Evolutionary conservation across 345 rosid species (phyloP).

Genomic region (Eucalyptus regnans): DNA sequence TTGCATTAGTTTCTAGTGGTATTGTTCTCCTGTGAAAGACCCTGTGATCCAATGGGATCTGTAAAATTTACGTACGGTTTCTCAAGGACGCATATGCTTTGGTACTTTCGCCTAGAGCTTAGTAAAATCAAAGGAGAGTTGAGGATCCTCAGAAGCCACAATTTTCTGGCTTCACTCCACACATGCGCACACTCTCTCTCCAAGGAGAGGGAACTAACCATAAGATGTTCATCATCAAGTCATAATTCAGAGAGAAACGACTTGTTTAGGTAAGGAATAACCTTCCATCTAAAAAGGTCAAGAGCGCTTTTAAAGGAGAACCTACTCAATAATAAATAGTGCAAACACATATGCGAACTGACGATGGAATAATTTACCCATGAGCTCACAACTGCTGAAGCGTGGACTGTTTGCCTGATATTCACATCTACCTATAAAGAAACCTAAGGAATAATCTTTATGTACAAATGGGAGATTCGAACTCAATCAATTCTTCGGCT

Average conservation of each 20-base stretch:
- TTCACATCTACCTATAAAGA: background rate
- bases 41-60: background rate
- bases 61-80: background rate
- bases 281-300: background rate
- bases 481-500: slow-evolving; percentile 26
- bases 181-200: background rate
- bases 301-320: background rate
- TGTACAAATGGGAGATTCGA: slow-evolving; percentile 20
- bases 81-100: background rate
- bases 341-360: background rate
- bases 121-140: background rate
- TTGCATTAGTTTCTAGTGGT: background rate
- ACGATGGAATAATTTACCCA: background rate
- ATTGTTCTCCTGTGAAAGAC: background rate
- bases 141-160: background rate
- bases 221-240: background rate
- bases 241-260: background rate
- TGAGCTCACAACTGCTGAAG: background rate
- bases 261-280: background rate
- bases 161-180: background rate
- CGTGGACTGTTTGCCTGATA: background rate
- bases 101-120: background rate
- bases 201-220: background rate
- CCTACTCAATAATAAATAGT: background rate
- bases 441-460: background rate